phyloP scores from a whole-genome alignment of 1,139 yeast genomes.

The Diutina mesorugosa region DNA sequence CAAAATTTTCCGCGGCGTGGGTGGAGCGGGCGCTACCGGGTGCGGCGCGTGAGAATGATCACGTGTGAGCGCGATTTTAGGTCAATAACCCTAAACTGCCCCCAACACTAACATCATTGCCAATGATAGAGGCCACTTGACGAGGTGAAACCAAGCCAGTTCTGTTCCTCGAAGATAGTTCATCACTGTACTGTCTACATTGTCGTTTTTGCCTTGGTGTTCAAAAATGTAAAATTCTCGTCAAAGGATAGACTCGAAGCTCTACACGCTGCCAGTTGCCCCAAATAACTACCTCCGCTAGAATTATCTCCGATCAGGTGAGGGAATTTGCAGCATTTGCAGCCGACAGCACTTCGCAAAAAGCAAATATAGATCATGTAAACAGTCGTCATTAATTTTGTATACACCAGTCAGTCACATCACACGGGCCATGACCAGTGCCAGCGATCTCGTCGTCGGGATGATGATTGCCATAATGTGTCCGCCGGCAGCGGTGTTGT shows the following conservation, averaged over 20 bases:
- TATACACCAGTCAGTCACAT: no score
- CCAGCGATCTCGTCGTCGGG: conserved; percentile 16
- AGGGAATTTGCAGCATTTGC: no score
- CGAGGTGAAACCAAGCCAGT: no score
- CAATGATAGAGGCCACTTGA: no score
- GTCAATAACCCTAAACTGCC: neutral
- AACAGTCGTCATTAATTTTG: neutral
- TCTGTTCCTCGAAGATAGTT: no score
- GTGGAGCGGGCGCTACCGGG: neutral
- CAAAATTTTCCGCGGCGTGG: neutral
- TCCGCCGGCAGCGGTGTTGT: conserved; percentile 64
- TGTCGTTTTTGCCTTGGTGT: neutral
- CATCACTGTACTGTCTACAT: no score
- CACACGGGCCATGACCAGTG: neutral
- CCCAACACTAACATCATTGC: no score
- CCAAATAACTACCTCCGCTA: no score
- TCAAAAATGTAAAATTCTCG: neutral
- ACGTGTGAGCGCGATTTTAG: neutral
- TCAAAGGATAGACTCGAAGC: neutral
- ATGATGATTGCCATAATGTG: conserved; percentile 39
- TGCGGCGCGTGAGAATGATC: neutral
- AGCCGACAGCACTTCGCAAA: no score
- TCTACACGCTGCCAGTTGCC: neutral
- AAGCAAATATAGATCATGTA: no score
- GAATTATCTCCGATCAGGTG: no score